Conservation (phyloP, 495 filamentous ascomycete genomes). For the Penicillium argentinense region DNA sequence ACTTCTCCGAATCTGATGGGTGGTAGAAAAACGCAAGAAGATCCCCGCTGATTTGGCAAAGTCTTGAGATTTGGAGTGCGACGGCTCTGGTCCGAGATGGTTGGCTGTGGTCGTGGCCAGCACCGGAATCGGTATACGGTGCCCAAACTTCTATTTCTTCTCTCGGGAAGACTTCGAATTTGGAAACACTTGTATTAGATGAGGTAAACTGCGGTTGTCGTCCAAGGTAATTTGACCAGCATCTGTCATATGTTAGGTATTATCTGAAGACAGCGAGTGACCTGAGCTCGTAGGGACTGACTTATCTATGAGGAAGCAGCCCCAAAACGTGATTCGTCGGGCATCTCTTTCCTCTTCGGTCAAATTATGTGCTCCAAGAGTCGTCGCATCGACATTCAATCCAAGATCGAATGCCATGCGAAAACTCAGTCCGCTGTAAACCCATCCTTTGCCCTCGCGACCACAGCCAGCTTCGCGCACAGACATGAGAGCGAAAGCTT, state of each 20-base stretch:
- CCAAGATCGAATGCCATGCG: constrained; percentile 97
- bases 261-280: background rate
- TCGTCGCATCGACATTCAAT: constrained; percentile 79
- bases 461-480: constrained; percentile 96
- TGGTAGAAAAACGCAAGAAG: constrained; percentile 90
- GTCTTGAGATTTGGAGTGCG: constrained; percentile 73
- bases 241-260: constrained; percentile 48
- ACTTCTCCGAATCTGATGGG: constrained; percentile 61
- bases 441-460: constrained; percentile 93
- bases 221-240: constrained; percentile 97
- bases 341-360: constrained; percentile 87
- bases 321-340: constrained; percentile 92
- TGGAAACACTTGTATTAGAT: constrained; percentile 76
- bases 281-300: constrained; percentile 30
- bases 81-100: constrained; percentile 81
- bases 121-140: constrained; percentile 84
- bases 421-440: constrained; percentile 97
- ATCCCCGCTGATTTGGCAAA: constrained; percentile 94
- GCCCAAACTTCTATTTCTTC: constrained; percentile 87
- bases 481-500: constrained; percentile 93
- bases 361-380: constrained; percentile 58
- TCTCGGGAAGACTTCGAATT: constrained; percentile 85
- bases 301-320: constrained; percentile 98
- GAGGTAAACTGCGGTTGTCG: constrained; percentile 84
- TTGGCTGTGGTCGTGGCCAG: constrained; percentile 66